These are phyloP conservation scores for Ustulina deusta DNA, from an alignment of 2,329 filamentous ascomycete genomes.

Conservation along the genomic window DNA sequence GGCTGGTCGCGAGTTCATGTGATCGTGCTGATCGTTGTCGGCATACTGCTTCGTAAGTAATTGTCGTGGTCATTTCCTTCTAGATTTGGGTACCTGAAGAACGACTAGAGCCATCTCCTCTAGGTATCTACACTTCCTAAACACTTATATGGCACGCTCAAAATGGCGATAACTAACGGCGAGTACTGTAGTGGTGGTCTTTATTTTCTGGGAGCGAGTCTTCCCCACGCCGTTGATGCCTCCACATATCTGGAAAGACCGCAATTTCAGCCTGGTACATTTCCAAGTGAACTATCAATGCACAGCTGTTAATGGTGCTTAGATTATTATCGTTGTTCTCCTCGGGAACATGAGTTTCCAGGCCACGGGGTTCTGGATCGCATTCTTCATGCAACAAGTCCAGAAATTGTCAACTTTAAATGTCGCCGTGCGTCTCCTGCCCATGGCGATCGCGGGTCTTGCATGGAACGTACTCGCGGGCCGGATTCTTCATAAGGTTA, in stretches of 20 bases:
- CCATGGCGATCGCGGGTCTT: conserved; percentile 73
- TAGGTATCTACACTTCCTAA: too few species aligned
- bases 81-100: neutral
- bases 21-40: conserved; percentile 71
- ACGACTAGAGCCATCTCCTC: neutral
- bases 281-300: conserved; percentile 15
- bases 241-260: conserved; percentile 68
- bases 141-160: neutral
- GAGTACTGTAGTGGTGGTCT: conserved; percentile 56
- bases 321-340: conserved; percentile 68
- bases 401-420: conserved; percentile 64
- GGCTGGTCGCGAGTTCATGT: conserved; percentile 74
- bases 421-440: conserved; percentile 73
- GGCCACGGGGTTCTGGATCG: conserved; percentile 70
- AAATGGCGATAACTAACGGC: neutral
- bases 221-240: conserved; percentile 64
- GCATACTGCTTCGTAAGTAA: conserved; percentile 59
- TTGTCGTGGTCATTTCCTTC: neutral
- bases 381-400: conserved; percentile 73
- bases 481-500: conserved; percentile 70
- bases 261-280: conserved; percentile 71
- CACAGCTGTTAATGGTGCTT: conserved; percentile 18
- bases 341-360: conserved; percentile 74
- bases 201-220: conserved; percentile 72
- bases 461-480: conserved; percentile 73